Base-by-base conservation (phyloP, 2,329 filamentous ascomycete genomes). In the Zymoseptoria ardabiliae region DNA sequence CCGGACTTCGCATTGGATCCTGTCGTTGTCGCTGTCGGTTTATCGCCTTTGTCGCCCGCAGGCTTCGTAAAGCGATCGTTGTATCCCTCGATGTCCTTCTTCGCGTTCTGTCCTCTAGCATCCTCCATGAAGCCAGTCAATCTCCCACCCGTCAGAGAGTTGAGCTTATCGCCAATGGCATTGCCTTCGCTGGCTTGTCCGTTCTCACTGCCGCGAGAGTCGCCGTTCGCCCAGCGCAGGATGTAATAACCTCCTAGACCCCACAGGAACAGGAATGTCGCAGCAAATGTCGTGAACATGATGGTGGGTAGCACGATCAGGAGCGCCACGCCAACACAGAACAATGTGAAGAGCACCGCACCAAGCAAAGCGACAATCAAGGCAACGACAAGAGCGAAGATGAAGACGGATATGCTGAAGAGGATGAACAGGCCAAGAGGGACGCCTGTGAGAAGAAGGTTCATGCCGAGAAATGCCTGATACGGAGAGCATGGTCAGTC, bases 261-360 rank as follows among this genome's bases (percentile, higher is more conserved):
- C 84, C 86, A 89, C 19, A 82, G 73, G 83, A 89, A 93, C 61
- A 87, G 74, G 61, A 86, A 80, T 0, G 85, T 75, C 4, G 84
- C 88, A 21, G 85, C 72, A 53, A 80, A 80, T 11, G 81, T 84
- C 2, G 87, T 86, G 62, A 90, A 72, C 72, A 89, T 82, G 45
- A 93, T 75, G 0, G 85, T 82, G 1, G 89, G 89, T 0, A 90
- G 75, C 17, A 94, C 79, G 49, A 92, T 70, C 53, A 90, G 71
- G 10, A 89, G 76, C 2, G 86, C 87, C 51, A 90, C 72, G 55
- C 85, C 83, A 56, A 85, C 80, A 78, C 85, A 87, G 76, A 88
- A 85, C 53, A 88, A 78, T 1, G 83, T 82, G 76, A 90, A 89
- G 58, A 85, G 68, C 8, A 82, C 69, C 2, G 80, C 81, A 19